Percentiles rank a stretch among this genome's conserved stretches.
These are phyloP conservation scores for Nicotiana rustica DNA, from an alignment of 305 asterid genomes.

Conservation along the genomic window DNA sequence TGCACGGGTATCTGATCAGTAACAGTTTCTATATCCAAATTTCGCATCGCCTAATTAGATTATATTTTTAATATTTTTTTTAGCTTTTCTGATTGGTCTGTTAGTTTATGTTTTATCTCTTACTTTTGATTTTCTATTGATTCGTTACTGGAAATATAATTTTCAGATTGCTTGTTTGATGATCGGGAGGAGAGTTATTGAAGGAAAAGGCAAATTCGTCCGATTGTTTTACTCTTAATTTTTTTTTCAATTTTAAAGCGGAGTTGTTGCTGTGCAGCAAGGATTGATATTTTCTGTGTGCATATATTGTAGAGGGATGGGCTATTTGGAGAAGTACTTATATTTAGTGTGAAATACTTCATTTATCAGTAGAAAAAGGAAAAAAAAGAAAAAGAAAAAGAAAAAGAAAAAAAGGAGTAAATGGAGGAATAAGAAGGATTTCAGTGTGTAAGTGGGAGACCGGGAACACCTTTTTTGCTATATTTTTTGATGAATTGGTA, in stretches of 20 bases:
- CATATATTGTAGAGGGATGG: constrained; percentile 36
- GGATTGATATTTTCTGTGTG: not conserved
- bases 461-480: not conserved
- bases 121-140: constrained; percentile 32
- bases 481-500: constrained; percentile 31
- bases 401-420: too few relatives aligned
- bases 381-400: not conserved
- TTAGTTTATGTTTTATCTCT: constrained; percentile 32
- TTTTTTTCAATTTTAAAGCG: not conserved
- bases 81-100: not conserved
- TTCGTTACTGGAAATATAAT: constrained; percentile 34
- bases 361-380: not conserved
- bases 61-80: not conserved
- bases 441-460: constrained; percentile 33
- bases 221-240: constrained; percentile 27
- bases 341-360: not conserved
- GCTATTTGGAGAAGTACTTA: not conserved
- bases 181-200: constrained; percentile 48
- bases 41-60: not conserved
- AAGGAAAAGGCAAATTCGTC: constrained; percentile 40
- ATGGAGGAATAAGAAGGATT: not conserved
- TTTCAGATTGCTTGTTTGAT: constrained; percentile 47
- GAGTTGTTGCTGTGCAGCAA: not conserved
- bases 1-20: not conserved
- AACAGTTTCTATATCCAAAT: not conserved